Percentiles rank a stretch among this genome's conserved stretches.
Evolutionary conservation across 2,329 filamentous ascomycete species (phyloP).

Genomic region (Ascochyta rabiei): DNA sequence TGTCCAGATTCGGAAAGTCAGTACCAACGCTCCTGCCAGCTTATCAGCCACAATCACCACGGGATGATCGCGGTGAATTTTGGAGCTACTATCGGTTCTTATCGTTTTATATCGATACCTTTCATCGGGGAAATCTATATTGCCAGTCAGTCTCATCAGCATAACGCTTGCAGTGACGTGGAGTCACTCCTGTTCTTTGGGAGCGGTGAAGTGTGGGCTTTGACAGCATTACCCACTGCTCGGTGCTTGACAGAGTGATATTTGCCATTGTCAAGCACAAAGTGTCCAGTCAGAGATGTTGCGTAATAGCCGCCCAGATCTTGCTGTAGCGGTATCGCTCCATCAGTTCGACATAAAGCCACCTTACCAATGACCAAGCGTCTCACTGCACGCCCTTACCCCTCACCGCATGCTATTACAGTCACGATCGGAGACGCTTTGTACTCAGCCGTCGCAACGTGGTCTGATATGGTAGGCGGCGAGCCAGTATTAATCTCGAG

Average conservation of each 20-base stretch:
- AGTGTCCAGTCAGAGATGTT: neutral
- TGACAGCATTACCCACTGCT: neutral
- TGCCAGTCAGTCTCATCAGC: neutral
- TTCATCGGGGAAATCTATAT: neutral
- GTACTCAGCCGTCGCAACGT: constrained; percentile 1
- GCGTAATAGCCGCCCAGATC: neutral
- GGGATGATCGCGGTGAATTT: constrained; percentile 19
- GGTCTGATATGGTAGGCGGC: constrained; percentile 1
- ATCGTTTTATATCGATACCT: constrained; percentile 16
- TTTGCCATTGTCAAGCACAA: neutral
- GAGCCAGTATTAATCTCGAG: neutral
- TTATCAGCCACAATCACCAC: constrained; percentile 23
- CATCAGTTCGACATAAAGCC: neutral
- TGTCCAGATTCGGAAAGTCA: constrained; percentile 36
- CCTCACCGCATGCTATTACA: neutral
- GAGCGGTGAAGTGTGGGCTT: neutral
- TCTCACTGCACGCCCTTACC: constrained; percentile 8
- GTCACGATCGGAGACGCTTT: neutral
- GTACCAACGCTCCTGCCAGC: constrained; percentile 19
- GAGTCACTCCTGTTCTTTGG: constrained; percentile 1
- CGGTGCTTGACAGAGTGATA: neutral
- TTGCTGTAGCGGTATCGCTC: neutral
- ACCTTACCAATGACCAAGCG: constrained; percentile 1
- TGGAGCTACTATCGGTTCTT: constrained; percentile 23
- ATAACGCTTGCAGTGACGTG: neutral